Conservation (phyloP, 805 yeast genomes). For the Cyberlindnera suaveolens region DNA sequence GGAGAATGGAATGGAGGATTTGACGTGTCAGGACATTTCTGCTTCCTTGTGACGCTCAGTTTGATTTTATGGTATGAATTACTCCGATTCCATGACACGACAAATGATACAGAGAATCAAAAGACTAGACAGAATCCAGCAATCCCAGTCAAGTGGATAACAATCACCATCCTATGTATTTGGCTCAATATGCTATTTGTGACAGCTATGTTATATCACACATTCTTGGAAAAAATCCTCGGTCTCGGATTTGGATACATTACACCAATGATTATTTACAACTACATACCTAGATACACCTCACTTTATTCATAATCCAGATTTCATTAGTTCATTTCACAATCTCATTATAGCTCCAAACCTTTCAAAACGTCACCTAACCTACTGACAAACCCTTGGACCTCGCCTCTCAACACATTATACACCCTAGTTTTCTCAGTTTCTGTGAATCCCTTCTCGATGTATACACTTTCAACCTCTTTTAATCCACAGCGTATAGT, state of each 20-base stretch:
- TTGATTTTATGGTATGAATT: slow-evolving; percentile 35
- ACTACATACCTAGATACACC: slow-evolving; percentile 7
- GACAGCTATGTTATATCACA: slow-evolving; percentile 82
- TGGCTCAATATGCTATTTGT: slow-evolving; percentile 61
- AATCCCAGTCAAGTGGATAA: slow-evolving; percentile 10
- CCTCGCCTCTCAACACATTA: slow-evolving; percentile 17
- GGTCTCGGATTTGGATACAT: slow-evolving; percentile 63
- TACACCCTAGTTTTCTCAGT: slow-evolving; percentile 17
- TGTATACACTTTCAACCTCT: slow-evolving; percentile 10
- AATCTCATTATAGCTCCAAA: slow-evolving; percentile 1
- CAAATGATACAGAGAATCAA: slow-evolving; percentile 6
- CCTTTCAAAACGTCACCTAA: slow-evolving; percentile 15
- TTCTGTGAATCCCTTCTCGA: slow-evolving; percentile 16
- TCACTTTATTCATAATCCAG: slow-evolving; percentile 1
- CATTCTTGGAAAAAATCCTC: slow-evolving; percentile 61
- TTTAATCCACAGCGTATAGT: slow-evolving; percentile 13
- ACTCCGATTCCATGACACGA: slow-evolving; percentile 5
- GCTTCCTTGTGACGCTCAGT: slow-evolving; percentile 37
- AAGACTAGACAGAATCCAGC: not conserved
- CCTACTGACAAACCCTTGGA: slow-evolving; percentile 9
- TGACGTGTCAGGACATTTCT: slow-evolving; percentile 49
- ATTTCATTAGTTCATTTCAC: slow-evolving; percentile 3
- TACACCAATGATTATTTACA: slow-evolving; percentile 42
- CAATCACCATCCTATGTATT: slow-evolving; percentile 16
- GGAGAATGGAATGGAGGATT: slow-evolving; percentile 45